Evolutionary conservation across 192 early-diverging fungal species (phyloP).

Genomic region (Chytriomyces sp.): DNA sequence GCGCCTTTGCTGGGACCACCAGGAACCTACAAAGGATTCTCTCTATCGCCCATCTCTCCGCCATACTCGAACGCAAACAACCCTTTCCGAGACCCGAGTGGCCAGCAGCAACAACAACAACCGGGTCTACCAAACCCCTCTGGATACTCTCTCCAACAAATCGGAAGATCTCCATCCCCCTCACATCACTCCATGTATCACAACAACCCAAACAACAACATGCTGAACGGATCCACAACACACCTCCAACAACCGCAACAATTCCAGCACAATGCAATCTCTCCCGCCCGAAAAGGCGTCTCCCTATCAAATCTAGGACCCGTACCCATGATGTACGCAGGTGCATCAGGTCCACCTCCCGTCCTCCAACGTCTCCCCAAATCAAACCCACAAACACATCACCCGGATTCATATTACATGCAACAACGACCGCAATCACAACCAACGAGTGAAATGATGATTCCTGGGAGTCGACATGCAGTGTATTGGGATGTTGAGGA

Average conservation of each 20-base stretch:
- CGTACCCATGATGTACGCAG: background rate
- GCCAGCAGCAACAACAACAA: background rate
- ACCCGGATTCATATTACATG: background rate
- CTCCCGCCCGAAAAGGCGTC: background rate
- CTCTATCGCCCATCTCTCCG: background rate
- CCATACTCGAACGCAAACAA: background rate
- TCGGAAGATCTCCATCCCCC: background rate
- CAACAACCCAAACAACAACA: no score
- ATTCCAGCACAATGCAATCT: background rate
- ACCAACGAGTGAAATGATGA: background rate
- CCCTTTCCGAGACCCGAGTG: no score
- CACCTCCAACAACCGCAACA: no score
- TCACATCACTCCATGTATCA: background rate
- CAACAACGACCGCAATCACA: background rate
- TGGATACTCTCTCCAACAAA: background rate
- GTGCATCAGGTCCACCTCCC: no score
- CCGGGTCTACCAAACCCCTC: background rate
- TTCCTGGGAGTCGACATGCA: conserved; percentile 26
- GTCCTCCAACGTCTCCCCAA: no score
- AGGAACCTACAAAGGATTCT: background rate
- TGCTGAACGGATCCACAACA: no score
- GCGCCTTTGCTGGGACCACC: conserved; percentile 2
- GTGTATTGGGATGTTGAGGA: conserved; percentile 31
- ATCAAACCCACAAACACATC: background rate
- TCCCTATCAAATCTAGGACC: background rate